Evolutionary conservation across 352 stramenopile genomes (phyloP).

Genomic region (Pythium grandisporangium): DNA sequence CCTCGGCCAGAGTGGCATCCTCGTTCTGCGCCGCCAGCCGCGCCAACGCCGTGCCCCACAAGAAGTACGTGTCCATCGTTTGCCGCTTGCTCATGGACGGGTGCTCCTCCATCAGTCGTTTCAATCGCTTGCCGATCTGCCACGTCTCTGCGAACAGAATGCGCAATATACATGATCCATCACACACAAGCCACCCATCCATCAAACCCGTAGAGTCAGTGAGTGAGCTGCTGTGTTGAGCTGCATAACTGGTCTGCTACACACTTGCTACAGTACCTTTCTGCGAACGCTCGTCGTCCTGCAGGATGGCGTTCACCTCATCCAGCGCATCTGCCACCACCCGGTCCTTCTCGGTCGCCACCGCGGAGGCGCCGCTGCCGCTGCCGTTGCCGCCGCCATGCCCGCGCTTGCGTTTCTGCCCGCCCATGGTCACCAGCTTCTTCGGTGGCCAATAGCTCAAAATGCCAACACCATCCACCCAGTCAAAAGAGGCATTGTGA

Average conservation of each 20-base stretch:
- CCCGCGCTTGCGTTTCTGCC: conserved; percentile 12
- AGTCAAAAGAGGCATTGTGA: no score
- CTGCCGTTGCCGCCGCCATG: conserved; percentile 6
- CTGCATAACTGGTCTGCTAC: no score
- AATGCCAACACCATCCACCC: no score
- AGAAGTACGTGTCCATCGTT: conserved; percentile 65
- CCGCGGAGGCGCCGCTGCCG: conserved; percentile 7
- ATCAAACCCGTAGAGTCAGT: no score
- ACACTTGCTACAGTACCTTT: conserved; percentile 9
- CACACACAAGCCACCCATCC: no score
- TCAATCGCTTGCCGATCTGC: conserved; percentile 81
- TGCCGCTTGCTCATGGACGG: conserved; percentile 35
- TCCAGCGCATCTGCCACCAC: conserved; percentile 12
- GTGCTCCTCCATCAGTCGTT: conserved; percentile 62
- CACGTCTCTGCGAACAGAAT: conserved; percentile 46
- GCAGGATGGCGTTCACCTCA: conserved; percentile 23
- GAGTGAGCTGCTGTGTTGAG: no score
- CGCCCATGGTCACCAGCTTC: no score
- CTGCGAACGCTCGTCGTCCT: conserved; percentile 22
- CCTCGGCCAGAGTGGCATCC: conserved; percentile 58
- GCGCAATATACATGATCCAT: no score
- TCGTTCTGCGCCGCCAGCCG: conserved; percentile 69
- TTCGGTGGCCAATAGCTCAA: no score
- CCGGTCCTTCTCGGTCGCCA: background rate
- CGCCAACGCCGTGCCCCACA: conserved; percentile 72